Evolutionary conservation across 768 basidiomycete species (phyloP).

Genomic region (Coprinopsis strossmayeri): DNA sequence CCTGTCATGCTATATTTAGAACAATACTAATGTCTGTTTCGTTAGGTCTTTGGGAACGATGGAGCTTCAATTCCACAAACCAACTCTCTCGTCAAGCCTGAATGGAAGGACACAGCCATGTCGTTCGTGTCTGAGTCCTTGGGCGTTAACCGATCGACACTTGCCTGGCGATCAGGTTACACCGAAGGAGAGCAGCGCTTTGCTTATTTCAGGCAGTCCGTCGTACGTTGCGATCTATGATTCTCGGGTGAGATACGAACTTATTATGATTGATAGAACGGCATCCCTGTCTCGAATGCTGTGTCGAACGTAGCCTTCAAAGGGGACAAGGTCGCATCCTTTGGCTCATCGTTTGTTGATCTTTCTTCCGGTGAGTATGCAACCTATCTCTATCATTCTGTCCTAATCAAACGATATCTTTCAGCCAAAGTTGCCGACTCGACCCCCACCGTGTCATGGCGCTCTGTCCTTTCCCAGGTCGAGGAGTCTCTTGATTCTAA

Average conservation of each 20-base stretch:
- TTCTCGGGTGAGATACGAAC: neutral
- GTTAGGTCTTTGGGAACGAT: neutral
- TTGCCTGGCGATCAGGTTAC: neutral
- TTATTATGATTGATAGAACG: constrained; percentile 17
- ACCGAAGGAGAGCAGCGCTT: neutral
- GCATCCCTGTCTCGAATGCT: constrained; percentile 30
- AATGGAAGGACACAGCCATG: neutral
- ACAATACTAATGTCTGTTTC: neutral
- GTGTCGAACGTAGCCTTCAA: constrained; percentile 33
- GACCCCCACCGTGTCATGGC: constrained; percentile 28
- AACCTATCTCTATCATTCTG: too few species aligned
- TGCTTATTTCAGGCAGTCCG: constrained; percentile 27
- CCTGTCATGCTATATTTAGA: neutral
- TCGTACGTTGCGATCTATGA: constrained; percentile 14
- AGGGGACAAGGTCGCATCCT: constrained; percentile 22
- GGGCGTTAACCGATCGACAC: neutral
- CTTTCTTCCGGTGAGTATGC: too few species aligned
- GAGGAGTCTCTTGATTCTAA: constrained; percentile 31
- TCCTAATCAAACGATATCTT: too few species aligned
- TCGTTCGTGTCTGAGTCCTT: neutral
- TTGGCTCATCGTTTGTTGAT: constrained; percentile 27
- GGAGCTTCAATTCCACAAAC: neutral
- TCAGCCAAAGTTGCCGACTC: constrained; percentile 29
- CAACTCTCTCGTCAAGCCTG: neutral
- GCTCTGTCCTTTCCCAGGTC: constrained; percentile 28